These are phyloP conservation scores for Lodderomyces beijingensis DNA, from an alignment of 1,139 yeast genomes.

Conservation along the genomic window DNA sequence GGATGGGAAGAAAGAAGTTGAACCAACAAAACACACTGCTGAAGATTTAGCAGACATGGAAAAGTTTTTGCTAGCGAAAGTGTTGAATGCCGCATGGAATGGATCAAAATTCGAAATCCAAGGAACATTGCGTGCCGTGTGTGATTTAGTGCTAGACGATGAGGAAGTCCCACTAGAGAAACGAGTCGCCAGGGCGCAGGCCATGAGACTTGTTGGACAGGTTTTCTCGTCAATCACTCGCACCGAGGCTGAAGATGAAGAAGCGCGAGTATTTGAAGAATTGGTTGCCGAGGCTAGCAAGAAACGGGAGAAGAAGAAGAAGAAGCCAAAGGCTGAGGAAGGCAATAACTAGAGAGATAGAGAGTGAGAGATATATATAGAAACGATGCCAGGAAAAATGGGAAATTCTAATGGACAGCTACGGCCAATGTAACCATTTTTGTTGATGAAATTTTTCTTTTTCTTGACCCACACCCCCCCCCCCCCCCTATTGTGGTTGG, in stretches of 20 bases:
- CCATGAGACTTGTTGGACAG: slow-evolving; percentile 66
- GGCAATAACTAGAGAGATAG: too few relatives aligned
- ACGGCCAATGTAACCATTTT: too few relatives aligned
- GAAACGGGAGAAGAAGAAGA: slow-evolving; percentile 58
- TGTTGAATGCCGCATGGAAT: slow-evolving; percentile 93
- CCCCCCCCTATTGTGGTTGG: too few relatives aligned
- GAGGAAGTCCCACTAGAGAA: slow-evolving; percentile 48
- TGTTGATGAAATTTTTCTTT: too few relatives aligned
- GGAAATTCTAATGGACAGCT: too few relatives aligned
- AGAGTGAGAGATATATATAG: too few relatives aligned
- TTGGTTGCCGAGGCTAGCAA: slow-evolving; percentile 88
- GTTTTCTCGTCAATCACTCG: slow-evolving; percentile 66
- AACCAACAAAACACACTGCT: slow-evolving; percentile 57
- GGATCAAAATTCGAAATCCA: slow-evolving; percentile 90
- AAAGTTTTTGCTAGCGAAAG: slow-evolving; percentile 81
- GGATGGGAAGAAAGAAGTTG: slow-evolving; percentile 16
- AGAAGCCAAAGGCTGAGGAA: slow-evolving; percentile 9
- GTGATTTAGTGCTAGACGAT: slow-evolving; percentile 74
- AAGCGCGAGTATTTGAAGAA: slow-evolving; percentile 86
- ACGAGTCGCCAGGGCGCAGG: slow-evolving; percentile 75
- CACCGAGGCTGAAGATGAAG: slow-evolving; percentile 84
- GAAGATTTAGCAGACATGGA: slow-evolving; percentile 87
- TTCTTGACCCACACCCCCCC: too few relatives aligned
- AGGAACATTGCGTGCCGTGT: slow-evolving; percentile 81
- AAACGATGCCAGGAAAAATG: too few relatives aligned